Conservation (phyloP, 2,329 filamentous ascomycete species). For the Fusarium sp. region DNA sequence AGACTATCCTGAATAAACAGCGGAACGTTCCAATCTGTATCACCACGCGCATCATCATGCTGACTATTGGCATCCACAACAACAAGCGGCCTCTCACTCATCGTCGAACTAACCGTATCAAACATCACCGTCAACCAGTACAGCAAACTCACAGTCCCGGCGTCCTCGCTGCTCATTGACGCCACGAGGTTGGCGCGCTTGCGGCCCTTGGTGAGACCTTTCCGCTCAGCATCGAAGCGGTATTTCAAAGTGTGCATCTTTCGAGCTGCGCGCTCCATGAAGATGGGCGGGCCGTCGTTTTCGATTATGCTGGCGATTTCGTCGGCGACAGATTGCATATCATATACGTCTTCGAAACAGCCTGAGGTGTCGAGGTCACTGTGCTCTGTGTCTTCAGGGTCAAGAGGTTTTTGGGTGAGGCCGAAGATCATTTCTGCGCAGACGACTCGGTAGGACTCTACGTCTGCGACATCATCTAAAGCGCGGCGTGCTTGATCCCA, state of each 20-base stretch:
- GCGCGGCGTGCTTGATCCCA: conserved; percentile 50
- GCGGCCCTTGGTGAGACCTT: conserved; percentile 7
- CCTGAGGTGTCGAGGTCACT: not conserved
- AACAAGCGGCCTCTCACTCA: conserved; percentile 51
- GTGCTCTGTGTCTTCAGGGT: not conserved
- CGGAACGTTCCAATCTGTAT: conserved; percentile 8
- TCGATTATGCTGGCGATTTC: conserved; percentile 28
- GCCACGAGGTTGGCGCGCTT: not conserved
- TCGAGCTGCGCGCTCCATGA: conserved; percentile 35
- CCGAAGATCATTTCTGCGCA: conserved; percentile 53
- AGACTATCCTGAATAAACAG: conserved; percentile 17
- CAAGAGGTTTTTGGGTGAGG: conserved; percentile 45
- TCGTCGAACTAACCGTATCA: conserved; percentile 64
- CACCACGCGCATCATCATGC: conserved; percentile 35
- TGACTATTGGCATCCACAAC: conserved; percentile 51
- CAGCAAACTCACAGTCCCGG: conserved; percentile 59
- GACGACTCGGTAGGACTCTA: conserved; percentile 50
- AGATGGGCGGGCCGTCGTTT: conserved; percentile 34
- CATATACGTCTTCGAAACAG: not conserved
- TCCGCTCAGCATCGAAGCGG: conserved; percentile 30
- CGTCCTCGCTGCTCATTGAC: conserved; percentile 30
- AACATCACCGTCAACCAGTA: conserved; percentile 70
- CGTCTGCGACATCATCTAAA: conserved; percentile 45
- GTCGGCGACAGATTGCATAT: not conserved
- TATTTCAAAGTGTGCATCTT: conserved; percentile 40